Percentiles rank a stretch among this genome's conserved stretches.
These are phyloP conservation scores for Diutina neorugosa DNA, from an alignment of 1,139 yeast species.

Conservation along the genomic window DNA sequence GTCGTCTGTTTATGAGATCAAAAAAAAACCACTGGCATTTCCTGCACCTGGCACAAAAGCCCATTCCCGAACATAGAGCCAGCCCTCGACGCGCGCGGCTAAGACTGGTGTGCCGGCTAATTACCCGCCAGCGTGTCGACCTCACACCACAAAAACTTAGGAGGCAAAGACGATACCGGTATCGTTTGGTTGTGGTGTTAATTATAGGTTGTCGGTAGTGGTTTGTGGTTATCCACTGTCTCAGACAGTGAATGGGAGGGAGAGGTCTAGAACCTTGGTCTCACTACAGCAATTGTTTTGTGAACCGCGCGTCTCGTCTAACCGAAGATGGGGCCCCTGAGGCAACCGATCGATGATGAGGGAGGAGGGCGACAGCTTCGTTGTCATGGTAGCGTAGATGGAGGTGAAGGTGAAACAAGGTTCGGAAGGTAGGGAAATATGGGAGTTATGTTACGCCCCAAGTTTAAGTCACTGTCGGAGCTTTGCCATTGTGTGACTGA, in stretches of 20 bases:
- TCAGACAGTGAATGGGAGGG: too few species aligned
- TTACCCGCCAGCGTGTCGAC: not conserved
- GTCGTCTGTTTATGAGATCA: constrained; percentile 1
- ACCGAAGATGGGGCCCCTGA: not conserved
- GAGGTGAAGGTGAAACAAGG: too few species aligned
- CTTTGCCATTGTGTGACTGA: too few species aligned
- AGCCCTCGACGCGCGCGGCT: not conserved
- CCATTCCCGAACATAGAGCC: not conserved
- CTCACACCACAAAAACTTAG: too few species aligned
- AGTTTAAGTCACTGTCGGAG: too few species aligned
- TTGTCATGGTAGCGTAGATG: not conserved
- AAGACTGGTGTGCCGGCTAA: not conserved
- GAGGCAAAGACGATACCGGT: too few species aligned
- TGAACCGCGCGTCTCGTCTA: not conserved
- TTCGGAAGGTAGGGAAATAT: too few species aligned
- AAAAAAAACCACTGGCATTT: not conserved
- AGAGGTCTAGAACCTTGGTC: not conserved
- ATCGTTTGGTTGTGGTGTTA: too few species aligned
- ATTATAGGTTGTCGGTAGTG: not conserved
- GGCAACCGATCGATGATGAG: not conserved
- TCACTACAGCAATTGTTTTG: not conserved
- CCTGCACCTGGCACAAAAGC: not conserved
- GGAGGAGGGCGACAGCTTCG: not conserved
- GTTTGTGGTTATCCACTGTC: not conserved
- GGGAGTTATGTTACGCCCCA: too few species aligned